Evolutionary conservation across 1,139 yeast genomes (phyloP).

Genomic region (Suzukiozyma palmioleophila): DNA sequence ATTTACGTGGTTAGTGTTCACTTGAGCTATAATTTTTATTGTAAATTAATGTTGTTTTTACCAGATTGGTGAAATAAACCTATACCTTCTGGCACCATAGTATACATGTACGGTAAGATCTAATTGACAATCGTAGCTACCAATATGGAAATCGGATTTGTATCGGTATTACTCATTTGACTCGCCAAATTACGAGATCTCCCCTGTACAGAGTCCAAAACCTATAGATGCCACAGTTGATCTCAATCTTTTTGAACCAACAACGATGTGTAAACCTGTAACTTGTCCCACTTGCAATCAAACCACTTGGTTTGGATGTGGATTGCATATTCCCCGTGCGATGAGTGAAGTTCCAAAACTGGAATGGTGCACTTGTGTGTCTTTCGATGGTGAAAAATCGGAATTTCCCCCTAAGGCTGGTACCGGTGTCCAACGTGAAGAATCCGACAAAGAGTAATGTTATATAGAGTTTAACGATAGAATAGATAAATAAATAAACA

Average conservation of each 20-base stretch:
- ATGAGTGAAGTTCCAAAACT: conserved; percentile 27
- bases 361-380: conserved; percentile 34
- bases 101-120: no score
- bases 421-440: conserved; percentile 7
- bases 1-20: no score
- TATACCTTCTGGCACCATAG: no score
- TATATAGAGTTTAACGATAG: background rate
- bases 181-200: no score
- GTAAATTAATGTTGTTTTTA: no score
- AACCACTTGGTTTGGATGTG: conserved; percentile 32
- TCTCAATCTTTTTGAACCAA: background rate
- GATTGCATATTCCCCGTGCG: conserved; percentile 22
- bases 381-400: conserved; percentile 6
- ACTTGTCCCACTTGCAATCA: conserved; percentile 13
- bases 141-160: no score
- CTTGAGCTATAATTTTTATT: no score
- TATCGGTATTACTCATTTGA: no score
- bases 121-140: no score
- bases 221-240: background rate
- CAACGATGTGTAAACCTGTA: conserved; percentile 1
- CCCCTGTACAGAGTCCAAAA: background rate
- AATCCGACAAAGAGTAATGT: background rate
- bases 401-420: conserved; percentile 15
- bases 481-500: background rate
- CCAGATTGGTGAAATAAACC: no score